phyloP scores from a whole-genome alignment of 169 alveolate species.

The Perkinsus chesapeaki region DNA sequence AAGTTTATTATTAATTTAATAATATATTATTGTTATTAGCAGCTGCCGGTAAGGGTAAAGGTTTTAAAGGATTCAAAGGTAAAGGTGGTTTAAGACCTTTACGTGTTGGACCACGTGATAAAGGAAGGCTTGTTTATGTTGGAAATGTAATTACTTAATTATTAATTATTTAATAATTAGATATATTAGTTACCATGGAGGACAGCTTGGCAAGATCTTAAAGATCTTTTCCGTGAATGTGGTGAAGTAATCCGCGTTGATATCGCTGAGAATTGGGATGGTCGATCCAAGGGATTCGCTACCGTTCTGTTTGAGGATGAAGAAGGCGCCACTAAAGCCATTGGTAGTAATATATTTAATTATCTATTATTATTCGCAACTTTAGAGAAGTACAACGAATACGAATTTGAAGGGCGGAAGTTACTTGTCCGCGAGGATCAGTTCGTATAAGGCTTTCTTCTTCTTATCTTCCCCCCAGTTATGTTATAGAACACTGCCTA shows the following conservation, averaged over 20 bases:
- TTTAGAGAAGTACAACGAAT: neutral
- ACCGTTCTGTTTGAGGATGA: constrained; percentile 25
- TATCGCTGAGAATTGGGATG: constrained; percentile 26
- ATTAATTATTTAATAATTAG: too few species aligned
- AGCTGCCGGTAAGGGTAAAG: neutral
- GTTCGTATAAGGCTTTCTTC: neutral
- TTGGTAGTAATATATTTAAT: neutral
- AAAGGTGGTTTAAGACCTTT: neutral
- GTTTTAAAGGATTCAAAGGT: neutral
- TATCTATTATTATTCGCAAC: neutral
- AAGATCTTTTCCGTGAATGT: constrained; percentile 36
- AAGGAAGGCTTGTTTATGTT: constrained; percentile 1
- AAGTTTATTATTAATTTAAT: neutral
- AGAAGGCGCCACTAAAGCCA: constrained; percentile 29
- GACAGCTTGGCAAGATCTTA: constrained; percentile 40
- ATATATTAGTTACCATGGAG: constrained; percentile 25
- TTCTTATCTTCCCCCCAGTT: neutral
- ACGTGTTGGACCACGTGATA: constrained; percentile 18
- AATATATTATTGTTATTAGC: neutral
- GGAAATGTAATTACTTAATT: neutral
- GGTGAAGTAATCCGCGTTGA: constrained; percentile 37
- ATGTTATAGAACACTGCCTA: too few species aligned
- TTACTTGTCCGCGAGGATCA: neutral
- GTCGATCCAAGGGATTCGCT: constrained; percentile 38
- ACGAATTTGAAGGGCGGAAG: neutral